phyloP scores from a whole-genome alignment of 768 basidiomycete species.

The Phanerochaete sordida region DNA sequence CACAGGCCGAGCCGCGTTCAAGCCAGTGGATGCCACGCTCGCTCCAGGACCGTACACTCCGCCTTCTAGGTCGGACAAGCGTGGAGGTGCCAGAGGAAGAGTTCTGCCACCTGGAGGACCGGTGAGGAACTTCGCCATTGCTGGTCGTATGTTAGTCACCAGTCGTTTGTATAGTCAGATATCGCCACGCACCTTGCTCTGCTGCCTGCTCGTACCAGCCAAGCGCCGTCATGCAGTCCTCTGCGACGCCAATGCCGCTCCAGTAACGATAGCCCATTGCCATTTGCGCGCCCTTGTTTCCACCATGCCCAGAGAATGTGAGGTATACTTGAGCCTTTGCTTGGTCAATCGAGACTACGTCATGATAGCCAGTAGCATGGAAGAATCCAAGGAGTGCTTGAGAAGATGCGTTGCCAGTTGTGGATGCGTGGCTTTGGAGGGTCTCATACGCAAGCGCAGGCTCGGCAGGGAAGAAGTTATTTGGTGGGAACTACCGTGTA shows the following conservation, averaged over 20 bases:
- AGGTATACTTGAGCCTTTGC: constrained; percentile 87
- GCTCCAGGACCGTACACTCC: constrained; percentile 96
- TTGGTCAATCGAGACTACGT: constrained; percentile 60
- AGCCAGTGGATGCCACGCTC: constrained; percentile 86
- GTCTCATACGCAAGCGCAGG: constrained; percentile 61
- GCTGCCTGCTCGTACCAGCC: constrained; percentile 90
- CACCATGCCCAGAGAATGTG: constrained; percentile 90
- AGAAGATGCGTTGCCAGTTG: constrained; percentile 81
- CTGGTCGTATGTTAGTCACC: constrained; percentile 32
- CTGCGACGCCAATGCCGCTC: constrained; percentile 90
- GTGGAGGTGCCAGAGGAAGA: constrained; percentile 75
- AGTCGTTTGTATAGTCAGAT: neutral
- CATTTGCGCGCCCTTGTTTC: constrained; percentile 87
- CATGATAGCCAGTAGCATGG: constrained; percentile 78
- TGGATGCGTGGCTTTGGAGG: constrained; percentile 57
- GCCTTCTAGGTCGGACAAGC: constrained; percentile 85
- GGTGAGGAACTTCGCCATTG: constrained; percentile 73
- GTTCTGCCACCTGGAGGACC: constrained; percentile 92
- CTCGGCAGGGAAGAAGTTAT: constrained; percentile 56
- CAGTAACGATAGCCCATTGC: constrained; percentile 91
- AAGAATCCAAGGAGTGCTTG: constrained; percentile 88
- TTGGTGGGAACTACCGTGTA: constrained; percentile 67
- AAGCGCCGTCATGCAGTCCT: constrained; percentile 80
- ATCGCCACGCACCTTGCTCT: constrained; percentile 58
- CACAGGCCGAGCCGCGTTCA: constrained; percentile 66